Evolutionary conservation across 2,329 filamentous ascomycete genomes (phyloP), one percentile per base, ranked within the genome.

Genomic region (Daldinia sp.): DNA sequence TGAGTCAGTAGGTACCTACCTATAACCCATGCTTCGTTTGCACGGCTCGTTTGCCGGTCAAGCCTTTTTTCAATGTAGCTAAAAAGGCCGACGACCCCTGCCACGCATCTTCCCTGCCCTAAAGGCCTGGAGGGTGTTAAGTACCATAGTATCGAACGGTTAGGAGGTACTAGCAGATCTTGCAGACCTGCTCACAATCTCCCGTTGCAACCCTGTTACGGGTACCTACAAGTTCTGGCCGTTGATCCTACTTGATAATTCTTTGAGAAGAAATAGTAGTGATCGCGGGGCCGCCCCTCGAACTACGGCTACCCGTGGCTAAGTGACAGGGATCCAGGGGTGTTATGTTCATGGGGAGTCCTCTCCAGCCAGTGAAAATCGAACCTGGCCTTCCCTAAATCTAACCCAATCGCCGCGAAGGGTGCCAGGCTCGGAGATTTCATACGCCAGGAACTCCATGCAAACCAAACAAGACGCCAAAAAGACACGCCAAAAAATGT

Each of bases 191-290:
- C 67, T 50, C 67, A 69, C 54, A 64, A 63, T 67, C 56, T 66
- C 66, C 71, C 66, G 59, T 65, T 75, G 75, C 39, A 74, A 75
- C 73, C 68, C 65, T 74, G 64, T 75, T 50, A 72, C 73, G 73
- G 74, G 62, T 75, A 72, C 71, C 71, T 72, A 67, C 70, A 68
- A 71, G 48, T 65, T 65, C 67, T 68, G 66, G 69, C 75, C 73
- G 67, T 60, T 66, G 66, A 74, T 73, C 71, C 64, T 48, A 62
- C 28, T 69, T 58, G 69, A 65, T 23, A 68, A 68, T 72, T 54
- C 65, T 65, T 42, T 66, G 42, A 64, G 55, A 50, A 63, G 56
- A 63, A 33, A 51, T 51, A 68, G 65, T 65, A 73, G 70, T 69
- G 68, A 72, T 72, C 68, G 69, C 69, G 63, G 62, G 65, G 65